These are phyloP conservation scores for Trametes versicolor DNA, from an alignment of 1,284 basidiomycete genomes.

Conservation along the genomic window DNA sequence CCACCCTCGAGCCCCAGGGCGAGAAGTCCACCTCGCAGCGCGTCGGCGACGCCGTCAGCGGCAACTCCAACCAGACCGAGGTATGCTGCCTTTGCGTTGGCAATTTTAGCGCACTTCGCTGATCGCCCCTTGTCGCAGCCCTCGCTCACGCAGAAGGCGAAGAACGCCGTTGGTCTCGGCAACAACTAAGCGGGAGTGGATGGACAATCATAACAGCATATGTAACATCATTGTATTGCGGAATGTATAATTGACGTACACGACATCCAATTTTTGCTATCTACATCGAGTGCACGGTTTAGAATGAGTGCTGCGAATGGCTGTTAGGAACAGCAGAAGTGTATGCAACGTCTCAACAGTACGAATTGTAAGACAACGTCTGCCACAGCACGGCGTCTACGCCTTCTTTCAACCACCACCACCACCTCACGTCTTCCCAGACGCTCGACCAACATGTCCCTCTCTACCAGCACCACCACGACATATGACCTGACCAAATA, in stretches of 20 bases:
- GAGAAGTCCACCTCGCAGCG: conserved; percentile 63
- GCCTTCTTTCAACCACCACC: not conserved
- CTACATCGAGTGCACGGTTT: too few relatives aligned
- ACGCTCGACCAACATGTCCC: conserved; percentile 50
- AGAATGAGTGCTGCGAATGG: too few relatives aligned
- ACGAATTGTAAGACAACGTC: too few relatives aligned
- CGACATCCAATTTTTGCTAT: too few relatives aligned
- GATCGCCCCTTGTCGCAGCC: conserved; percentile 28
- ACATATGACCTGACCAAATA: conserved; percentile 71
- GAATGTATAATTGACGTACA: conserved; percentile 10
- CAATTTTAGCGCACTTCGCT: not conserved
- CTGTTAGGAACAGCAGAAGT: too few relatives aligned
- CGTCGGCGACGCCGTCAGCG: conserved; percentile 59
- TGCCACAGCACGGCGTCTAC: not conserved
- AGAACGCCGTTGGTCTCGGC: conserved; percentile 42
- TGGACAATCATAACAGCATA: not conserved
- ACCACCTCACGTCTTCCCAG: not conserved
- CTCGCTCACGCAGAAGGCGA: conserved; percentile 40
- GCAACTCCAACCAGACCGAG: conserved; percentile 44
- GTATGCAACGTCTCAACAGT: too few relatives aligned
- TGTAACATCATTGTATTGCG: conserved; percentile 17
- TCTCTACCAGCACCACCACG: conserved; percentile 65
- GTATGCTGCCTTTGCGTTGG: conserved; percentile 28
- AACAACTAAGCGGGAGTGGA: conserved; percentile 15
- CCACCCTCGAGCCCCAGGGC: conserved; percentile 48